Base-by-base conservation (phyloP, 768 basidiomycete genomes). In the Trichaptum fuscoviolaceum region DNA sequence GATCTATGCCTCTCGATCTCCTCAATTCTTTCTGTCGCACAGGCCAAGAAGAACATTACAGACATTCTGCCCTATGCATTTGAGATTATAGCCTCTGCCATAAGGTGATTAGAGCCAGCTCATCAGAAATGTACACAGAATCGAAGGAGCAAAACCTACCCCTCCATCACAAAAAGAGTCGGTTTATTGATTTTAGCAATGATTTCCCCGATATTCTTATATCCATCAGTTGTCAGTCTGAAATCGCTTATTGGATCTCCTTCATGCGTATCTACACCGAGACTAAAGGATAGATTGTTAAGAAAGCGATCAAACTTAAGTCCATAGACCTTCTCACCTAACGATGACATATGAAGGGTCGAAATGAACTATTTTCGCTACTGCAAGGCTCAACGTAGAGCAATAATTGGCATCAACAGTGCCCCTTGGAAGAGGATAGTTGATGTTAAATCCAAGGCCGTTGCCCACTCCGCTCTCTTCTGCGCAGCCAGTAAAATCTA, bases 81-180 rank as follows among this genome's bases (percentile, higher is more conserved):
- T 20, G 15, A 52, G 42, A 52, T 52, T 52, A 20, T 52, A 52
- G 3, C 42, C 42, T 20, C 42, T 52, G 42, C 15, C 15, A 52
- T 52, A 15, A 52, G 42, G 42, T 8, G n/a, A n/a, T n/a, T n/a
- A 36, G 35, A 20, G 20, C 15, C 20, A 20, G 42, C 42, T 52
- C 20, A 52, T 6, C 12, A 20, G 42, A 6, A 30, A 30, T 52
- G 42, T 12, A 15, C 12, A 52, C 15, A 20, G 42, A 12, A 52
- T 6, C 20, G 42, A 52, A 52, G 42, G n/a, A 61, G 15, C 35
- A 20, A 57, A 36, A 58, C 73, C 25, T 59, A 78, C 77, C 78
- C 75, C 65, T 79, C 77, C 77, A 78, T 73, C 10, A 74, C 69
- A 64, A 78, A 78, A n/a, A 75, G 69, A 10, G 76, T 75, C 5